phyloP scores from a whole-genome alignment of 78 protist genomes.

The Pigoraptor vietnamica region DNA sequence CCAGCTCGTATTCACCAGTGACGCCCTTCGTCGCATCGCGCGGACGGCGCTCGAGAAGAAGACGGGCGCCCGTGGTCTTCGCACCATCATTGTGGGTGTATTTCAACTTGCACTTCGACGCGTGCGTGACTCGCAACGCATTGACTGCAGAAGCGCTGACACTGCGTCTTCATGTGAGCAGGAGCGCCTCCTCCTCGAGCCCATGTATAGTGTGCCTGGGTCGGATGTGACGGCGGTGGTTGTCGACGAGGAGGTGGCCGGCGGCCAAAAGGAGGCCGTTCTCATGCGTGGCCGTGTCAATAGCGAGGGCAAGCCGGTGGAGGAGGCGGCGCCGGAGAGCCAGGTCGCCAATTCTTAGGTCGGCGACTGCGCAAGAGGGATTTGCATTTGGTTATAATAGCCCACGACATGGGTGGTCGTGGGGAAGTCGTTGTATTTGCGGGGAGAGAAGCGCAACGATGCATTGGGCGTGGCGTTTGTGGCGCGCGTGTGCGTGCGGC shows the following conservation, averaged over 20 bases:
- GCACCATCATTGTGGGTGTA: constrained; percentile 18
- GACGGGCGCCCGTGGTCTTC: constrained; percentile 55
- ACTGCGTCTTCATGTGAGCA: background rate
- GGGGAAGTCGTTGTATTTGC: too few relatives aligned
- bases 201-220: background rate
- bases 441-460: too few relatives aligned
- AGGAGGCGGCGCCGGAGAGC: background rate
- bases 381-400: too few relatives aligned
- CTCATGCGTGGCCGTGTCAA: background rate
- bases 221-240: background rate
- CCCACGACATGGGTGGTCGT: too few relatives aligned
- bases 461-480: too few relatives aligned
- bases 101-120: background rate
- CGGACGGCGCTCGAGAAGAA: background rate
- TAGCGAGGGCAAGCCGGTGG: background rate
- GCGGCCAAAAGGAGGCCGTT: background rate
- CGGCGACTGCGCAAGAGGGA: too few relatives aligned
- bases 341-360: too few relatives aligned
- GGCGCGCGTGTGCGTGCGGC: too few relatives aligned
- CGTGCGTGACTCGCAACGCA: background rate
- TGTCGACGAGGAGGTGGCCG: background rate
- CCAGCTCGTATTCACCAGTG: background rate
- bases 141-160: too few relatives aligned
- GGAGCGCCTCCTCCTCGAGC: background rate
- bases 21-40: constrained; percentile 14